Conservation (phyloP, 257 asterid genomes). For the Capsicum rhomboideum region DNA sequence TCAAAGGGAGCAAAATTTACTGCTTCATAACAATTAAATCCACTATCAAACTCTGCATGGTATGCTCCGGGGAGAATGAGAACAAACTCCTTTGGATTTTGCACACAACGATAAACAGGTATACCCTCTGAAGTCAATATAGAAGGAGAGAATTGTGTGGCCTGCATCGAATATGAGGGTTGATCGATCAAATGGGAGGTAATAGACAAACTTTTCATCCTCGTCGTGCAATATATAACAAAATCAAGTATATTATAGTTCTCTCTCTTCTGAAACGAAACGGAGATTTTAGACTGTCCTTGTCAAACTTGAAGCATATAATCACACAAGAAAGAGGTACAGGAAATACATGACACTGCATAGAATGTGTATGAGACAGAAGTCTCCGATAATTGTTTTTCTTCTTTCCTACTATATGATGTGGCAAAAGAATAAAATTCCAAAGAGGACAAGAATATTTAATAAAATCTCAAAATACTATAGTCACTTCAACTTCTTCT, state of each 20-base stretch:
- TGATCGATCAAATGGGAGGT: not conserved
- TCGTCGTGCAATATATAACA: not conserved
- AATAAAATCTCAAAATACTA: not conserved
- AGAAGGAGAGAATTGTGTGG: constrained; percentile 59
- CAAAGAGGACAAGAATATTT: not conserved
- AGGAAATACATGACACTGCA: not conserved
- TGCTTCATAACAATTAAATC: constrained; percentile 70
- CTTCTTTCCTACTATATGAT: not conserved
- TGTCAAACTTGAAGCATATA: not conserved
- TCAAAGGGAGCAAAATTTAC: constrained; percentile 74
- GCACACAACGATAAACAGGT: constrained; percentile 80
- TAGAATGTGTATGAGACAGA: not conserved
- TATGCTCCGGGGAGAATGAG: constrained; percentile 69
- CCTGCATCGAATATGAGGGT: constrained; percentile 36
- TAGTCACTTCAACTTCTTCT: not conserved
- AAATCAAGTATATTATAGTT: not conserved
- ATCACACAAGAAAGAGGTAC: not conserved
- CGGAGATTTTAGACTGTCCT: not conserved
- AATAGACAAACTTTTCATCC: not conserved
- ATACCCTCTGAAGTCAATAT: constrained; percentile 50
- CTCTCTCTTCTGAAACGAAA: not conserved
- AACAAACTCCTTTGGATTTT: constrained; percentile 53
- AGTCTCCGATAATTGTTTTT: not conserved
- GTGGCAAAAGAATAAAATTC: not conserved
- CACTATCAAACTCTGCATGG: constrained; percentile 60